These are phyloP conservation scores for Leucocoprinus leucothites DNA, from an alignment of 768 basidiomycete genomes.

Conservation along the genomic window DNA sequence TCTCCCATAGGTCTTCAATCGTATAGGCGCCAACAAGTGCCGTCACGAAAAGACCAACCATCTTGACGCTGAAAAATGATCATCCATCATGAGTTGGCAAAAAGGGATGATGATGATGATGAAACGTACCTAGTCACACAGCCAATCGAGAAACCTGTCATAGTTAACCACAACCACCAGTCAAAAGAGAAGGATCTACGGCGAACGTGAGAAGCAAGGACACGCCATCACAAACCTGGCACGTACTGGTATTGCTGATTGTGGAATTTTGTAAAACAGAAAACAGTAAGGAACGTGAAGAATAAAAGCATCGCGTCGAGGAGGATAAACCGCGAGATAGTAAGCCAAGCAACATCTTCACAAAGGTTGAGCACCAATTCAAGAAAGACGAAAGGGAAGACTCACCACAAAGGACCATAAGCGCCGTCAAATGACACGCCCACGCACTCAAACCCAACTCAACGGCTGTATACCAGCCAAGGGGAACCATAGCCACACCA, in stretches of 20 bases:
- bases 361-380: slow-evolving; percentile 1
- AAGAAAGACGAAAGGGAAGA: slow-evolving; percentile 12
- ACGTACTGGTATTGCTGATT: slow-evolving; percentile 93
- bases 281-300: slow-evolving; percentile 97
- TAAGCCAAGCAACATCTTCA: slow-evolving; percentile 94
- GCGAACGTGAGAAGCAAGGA: slow-evolving; percentile 11
- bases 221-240: neutral
- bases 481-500: slow-evolving; percentile 92
- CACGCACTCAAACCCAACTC: slow-evolving; percentile 90
- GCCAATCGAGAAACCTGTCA: slow-evolving; percentile 94
- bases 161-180: slow-evolving; percentile 95
- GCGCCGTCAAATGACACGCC: slow-evolving; percentile 87
- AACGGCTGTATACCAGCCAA: slow-evolving; percentile 95
- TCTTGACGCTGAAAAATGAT: slow-evolving; percentile 69
- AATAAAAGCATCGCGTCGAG: slow-evolving; percentile 98
- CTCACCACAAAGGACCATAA: slow-evolving; percentile 92
- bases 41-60: slow-evolving; percentile 94
- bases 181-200: slow-evolving; percentile 87
- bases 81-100: neutral
- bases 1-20: slow-evolving; percentile 97
- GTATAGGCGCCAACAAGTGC: slow-evolving; percentile 95
- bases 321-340: slow-evolving; percentile 95
- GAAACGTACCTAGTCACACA: slow-evolving; percentile 81
- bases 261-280: slow-evolving; percentile 94
- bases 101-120: neutral